Base-by-base conservation (phyloP, 306 rosid species). In the Chamaecrista fasciculata region DNA sequence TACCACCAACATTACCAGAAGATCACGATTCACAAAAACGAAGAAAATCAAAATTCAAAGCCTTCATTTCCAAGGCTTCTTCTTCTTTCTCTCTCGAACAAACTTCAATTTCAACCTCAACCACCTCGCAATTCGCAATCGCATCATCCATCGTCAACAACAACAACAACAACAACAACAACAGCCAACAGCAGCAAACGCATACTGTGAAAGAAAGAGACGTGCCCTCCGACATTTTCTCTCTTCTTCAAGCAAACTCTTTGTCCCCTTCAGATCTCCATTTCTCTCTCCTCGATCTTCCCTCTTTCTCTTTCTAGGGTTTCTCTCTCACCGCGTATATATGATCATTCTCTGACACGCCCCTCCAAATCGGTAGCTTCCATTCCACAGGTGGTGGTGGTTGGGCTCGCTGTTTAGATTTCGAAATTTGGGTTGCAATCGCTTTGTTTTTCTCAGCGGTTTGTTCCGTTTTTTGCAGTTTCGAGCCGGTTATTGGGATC, bases 141-240 rank as follows among this genome's bases (percentile, higher is more conserved):
- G n/a, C n/a, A n/a, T n/a, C n/a, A n/a, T n/a, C n/a, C n/a, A n/a
- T n/a, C n/a, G n/a, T n/a, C 36, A 33, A 33, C 15, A 5, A 25
- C 8, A 2, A 23, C 36, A 23, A 48, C 68, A 23, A 11, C 66
- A 36, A 67, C 84, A 56, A 55, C 57, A 66, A 59, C 58, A 37
- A 53, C 46, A 49, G 7, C 6, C 40, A 34, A 7, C 7, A 34
- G 10, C 62, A 28, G 24, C 63, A 8, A 8, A 43, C 68, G 69
- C 62, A 79, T 66, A 69, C 63, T 52, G 72, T 74, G 95, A 90
- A 78, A 81, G 95, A 90, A 78, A 81, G 76, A 70, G 96, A 91
- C 96, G 62, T 66, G 43, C 75, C 92, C 83, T 86, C 96, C 86
- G 81, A 82, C 95, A 83, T 86, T 91, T 91, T 82, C 83, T 83